Evolutionary conservation across 805 yeast genomes (phyloP).

Genomic region (Candida chilensis): DNA sequence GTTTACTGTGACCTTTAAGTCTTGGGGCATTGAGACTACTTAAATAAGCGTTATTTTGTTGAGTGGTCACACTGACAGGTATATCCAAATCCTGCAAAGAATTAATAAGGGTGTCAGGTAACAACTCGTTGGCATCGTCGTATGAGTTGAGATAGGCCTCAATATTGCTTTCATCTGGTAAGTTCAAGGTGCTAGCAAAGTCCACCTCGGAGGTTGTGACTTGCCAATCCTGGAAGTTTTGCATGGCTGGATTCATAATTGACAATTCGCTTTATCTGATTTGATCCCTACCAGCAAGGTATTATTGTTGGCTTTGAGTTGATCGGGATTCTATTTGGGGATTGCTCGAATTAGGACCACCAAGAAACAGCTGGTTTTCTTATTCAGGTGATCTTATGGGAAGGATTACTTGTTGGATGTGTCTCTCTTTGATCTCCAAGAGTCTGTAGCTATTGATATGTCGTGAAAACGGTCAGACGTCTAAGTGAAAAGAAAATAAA

Average conservation of each 20-base stretch:
- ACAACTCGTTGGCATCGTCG: neutral
- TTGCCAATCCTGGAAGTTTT: slow-evolving; percentile 1
- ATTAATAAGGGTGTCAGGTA: neutral
- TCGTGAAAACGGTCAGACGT: no score
- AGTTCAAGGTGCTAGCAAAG: neutral
- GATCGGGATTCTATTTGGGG: no score
- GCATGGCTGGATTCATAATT: neutral
- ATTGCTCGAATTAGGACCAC: no score
- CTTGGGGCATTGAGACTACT: neutral
- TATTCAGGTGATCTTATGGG: neutral
- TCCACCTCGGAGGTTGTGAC: neutral
- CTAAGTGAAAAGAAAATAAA: no score
- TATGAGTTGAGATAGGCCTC: neutral
- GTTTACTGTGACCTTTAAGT: slow-evolving; percentile 18
- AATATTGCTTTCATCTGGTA: neutral
- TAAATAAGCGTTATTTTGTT: neutral
- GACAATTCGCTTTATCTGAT: neutral
- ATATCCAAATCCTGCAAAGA: neutral
- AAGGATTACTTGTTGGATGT: no score
- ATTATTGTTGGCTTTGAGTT: no score
- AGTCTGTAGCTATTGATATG: no score
- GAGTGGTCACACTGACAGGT: neutral
- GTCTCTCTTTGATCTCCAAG: no score
- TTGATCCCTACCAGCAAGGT: neutral
- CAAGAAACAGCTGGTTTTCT: neutral